Conservation (phyloP, 805 yeast species). For the Saccharomycopsis sp. region DNA sequence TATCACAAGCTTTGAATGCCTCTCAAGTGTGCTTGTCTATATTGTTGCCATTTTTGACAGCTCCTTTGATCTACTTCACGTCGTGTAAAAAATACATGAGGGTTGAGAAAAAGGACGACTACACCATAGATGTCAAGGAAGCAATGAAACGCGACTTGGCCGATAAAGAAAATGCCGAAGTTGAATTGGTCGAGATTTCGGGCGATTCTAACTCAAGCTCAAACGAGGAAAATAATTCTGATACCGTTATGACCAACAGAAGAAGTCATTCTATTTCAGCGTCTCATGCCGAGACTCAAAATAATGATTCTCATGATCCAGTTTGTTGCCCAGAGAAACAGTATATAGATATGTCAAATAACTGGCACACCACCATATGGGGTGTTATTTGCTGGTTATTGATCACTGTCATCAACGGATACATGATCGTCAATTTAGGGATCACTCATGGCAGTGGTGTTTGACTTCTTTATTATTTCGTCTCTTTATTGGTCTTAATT, state of each 20-base stretch:
- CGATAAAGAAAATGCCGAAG: conserved; percentile 21
- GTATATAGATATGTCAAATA: conserved; percentile 54
- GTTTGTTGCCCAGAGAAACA: too few species aligned
- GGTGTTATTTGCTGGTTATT: conserved; percentile 63
- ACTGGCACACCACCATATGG: conserved; percentile 44
- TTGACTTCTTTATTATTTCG: background rate
- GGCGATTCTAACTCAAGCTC: too few species aligned
- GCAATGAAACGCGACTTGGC: conserved; percentile 4
- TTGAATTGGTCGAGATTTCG: too few species aligned
- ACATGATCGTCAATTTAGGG: conserved; percentile 43
- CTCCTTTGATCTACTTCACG: conserved; percentile 82
- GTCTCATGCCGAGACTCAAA: too few species aligned
- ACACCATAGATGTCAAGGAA: conserved; percentile 18
- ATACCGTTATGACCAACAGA: too few species aligned
- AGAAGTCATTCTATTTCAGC: too few species aligned
- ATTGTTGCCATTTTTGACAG: conserved; percentile 74
- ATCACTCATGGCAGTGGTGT: conserved; percentile 13
- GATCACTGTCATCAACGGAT: conserved; percentile 61
- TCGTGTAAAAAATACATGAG: conserved; percentile 63
- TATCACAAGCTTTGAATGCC: conserved; percentile 68
- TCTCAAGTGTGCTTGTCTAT: conserved; percentile 82
- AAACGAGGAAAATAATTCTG: too few species aligned
- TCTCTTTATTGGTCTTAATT: too few species aligned
- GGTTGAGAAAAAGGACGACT: conserved; percentile 27
- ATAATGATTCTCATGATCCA: too few species aligned